Base-by-base conservation (phyloP, 176 grass and related monocot genomes). In the Aegilops sharonensis region DNA sequence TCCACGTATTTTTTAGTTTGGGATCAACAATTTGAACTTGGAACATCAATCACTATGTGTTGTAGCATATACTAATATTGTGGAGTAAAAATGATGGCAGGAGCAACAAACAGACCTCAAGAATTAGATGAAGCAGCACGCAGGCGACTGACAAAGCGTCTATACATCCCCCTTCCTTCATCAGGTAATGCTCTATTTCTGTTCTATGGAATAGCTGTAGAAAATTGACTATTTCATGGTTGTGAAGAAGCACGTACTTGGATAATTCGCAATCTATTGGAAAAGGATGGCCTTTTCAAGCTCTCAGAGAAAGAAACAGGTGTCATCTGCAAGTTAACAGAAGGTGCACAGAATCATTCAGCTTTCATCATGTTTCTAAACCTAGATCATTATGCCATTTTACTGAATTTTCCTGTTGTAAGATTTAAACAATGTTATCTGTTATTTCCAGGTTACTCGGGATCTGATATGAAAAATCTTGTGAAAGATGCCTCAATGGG, bases 401-500 rank as follows among this genome's bases (percentile, higher is more conserved):
- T 83, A 83, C 84, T 90, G 79, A 79, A 23, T 56, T 80, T 76
- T 75, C 30, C 29, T 87, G 5, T 35, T 82, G 48, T 81, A 67
- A 73, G 57, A 83, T 68, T 60, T 81, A 59, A 73, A 57, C 66
- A 67, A 42, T 71, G 18, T 83, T 27, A 35, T 88, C 75, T 62
- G 10, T 71, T 62, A 60, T 67, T 81, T 91, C 71, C 85, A 98
- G 96, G 93, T 86, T 98, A 98, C 86, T 98, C 96, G 56, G 96
- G 96, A 84, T 98, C 96, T n/a, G 96, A 98, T 78, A 91, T 98
- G 96, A 98, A 98, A 85, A 95, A 95, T 78, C 88, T 98, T 76
- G 96, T 98, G 68, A 98, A 98, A 85, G 96, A 98, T 94, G 96
- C 96, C 59, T 93, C 91, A 30, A 98, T 98, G 96, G 96, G 93